phyloP scores from a whole-genome alignment of 139 green algal genomes.

The Chlorella ohadii region DNA sequence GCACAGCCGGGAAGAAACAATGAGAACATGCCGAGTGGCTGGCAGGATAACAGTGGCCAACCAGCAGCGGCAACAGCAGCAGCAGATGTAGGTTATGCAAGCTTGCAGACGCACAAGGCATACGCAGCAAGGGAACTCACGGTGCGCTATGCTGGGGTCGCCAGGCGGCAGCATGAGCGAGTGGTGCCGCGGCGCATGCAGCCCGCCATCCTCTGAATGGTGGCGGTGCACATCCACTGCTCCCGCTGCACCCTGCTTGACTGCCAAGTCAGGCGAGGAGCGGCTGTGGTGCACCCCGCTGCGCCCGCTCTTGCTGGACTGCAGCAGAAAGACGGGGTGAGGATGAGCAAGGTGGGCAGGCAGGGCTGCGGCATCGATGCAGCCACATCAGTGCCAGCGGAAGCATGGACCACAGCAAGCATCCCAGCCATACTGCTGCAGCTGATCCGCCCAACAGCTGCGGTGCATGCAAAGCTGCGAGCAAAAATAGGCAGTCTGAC shows the following conservation, averaged over 20 bases:
- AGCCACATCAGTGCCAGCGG: too few relatives aligned
- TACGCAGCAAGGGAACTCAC: not conserved
- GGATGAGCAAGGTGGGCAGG: too few relatives aligned
- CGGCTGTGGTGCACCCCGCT: conserved; percentile 11
- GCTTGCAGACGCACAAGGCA: not conserved
- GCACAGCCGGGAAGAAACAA: too few relatives aligned
- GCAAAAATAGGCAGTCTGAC: not conserved
- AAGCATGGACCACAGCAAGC: too few relatives aligned
- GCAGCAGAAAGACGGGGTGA: not conserved
- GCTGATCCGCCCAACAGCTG: not conserved
- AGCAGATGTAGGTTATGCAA: too few relatives aligned
- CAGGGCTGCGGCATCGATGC: not conserved
- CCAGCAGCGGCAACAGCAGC: too few relatives aligned
- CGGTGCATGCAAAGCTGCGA: not conserved
- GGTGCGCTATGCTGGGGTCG: not conserved
- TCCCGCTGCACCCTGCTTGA: conserved; percentile 12
- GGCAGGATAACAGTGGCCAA: too few relatives aligned
- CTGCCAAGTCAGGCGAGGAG: conserved; percentile 36
- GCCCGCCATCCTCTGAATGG: not conserved
- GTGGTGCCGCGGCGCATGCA: not conserved
- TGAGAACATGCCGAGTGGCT: too few relatives aligned
- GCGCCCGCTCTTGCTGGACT: not conserved
- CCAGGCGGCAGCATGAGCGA: not conserved
- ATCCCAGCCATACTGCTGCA: not conserved
- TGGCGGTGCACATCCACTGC: conserved; percentile 18